Conservation (phyloP, 306 rosid genomes). For the Trichosanthes truncata region DNA sequence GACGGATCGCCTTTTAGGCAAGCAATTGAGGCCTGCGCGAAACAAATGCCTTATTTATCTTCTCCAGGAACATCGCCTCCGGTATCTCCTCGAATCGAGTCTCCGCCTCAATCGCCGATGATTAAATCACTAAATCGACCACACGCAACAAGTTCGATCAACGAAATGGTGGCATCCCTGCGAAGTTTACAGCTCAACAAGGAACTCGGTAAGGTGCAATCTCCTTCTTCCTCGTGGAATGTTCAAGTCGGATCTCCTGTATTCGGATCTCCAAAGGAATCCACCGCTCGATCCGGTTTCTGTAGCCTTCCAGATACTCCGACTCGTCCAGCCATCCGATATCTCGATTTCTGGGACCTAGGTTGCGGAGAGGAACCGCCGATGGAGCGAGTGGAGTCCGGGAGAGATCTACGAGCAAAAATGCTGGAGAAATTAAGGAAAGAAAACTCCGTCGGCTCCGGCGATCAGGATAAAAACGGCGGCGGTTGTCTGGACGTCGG, state of each 20-base stretch:
- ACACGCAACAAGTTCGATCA: constrained; percentile 40
- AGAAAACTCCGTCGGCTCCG: constrained; percentile 50
- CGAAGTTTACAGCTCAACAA: constrained; percentile 57
- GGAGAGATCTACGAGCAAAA: constrained; percentile 53
- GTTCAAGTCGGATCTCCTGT: constrained; percentile 42
- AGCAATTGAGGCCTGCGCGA: constrained; percentile 26
- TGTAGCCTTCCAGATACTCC: constrained; percentile 66
- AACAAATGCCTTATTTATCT: constrained; percentile 33
- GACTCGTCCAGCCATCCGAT: constrained; percentile 37
- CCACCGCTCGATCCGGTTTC: constrained; percentile 59
- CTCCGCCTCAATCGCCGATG: constrained; percentile 73
- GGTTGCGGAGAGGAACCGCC: constrained; percentile 57
- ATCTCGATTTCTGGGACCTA: constrained; percentile 48
- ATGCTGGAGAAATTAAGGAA: constrained; percentile 79
- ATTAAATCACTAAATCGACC: constrained; percentile 38
- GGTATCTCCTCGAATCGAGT: constrained; percentile 29
- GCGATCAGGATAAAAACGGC: constrained; percentile 13
- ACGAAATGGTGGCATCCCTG: constrained; percentile 53
- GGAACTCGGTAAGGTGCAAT: constrained; percentile 48
- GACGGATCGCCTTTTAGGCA: constrained; percentile 28
- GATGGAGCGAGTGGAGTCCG: constrained; percentile 94
- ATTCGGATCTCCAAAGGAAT: constrained; percentile 65
- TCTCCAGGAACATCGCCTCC: constrained; percentile 51
- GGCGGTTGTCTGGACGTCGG: constrained; percentile 54
- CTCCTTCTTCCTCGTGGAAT: constrained; percentile 40